Percentiles rank a stretch among this genome's conserved stretches.
phyloP scores from a whole-genome alignment of 345 rosid genomes.

The Litchi chinensis region DNA sequence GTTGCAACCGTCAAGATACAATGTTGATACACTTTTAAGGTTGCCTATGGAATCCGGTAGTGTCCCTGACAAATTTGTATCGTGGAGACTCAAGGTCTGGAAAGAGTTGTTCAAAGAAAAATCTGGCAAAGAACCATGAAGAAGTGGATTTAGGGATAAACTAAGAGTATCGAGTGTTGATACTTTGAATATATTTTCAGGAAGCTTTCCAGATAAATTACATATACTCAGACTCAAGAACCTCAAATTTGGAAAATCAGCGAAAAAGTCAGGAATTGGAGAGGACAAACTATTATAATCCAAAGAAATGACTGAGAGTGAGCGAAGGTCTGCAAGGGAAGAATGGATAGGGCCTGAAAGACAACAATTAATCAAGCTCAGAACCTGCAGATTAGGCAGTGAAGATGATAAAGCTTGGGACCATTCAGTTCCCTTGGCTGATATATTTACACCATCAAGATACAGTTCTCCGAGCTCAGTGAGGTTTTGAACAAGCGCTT shows the following conservation, averaged over 20 bases:
- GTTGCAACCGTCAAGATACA: constrained; percentile 11
- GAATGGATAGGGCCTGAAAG: constrained; percentile 34
- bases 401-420: no score
- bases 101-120: constrained; percentile 26
- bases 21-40: neutral
- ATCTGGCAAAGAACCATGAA: constrained; percentile 24
- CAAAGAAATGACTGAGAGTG: no score
- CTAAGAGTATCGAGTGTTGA: constrained; percentile 33
- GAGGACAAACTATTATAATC: no score
- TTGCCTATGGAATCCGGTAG: no score
- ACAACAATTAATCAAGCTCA: constrained; percentile 31
- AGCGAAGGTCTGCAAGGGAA: constrained; percentile 24
- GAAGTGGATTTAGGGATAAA: constrained; percentile 18
- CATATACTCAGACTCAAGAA: constrained; percentile 22
- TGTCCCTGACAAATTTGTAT: no score
- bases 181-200: constrained; percentile 25
- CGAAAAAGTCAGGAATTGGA: no score
- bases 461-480: no score
- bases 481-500: no score
- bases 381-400: neutral
- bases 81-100: no score
- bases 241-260: constrained; percentile 11
- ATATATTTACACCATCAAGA: no score
- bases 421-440: no score
- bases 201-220: constrained; percentile 32